These are phyloP conservation scores for Cyclotella distinguenda DNA, from an alignment of 108 stramenopile genomes.

Conservation along the genomic window DNA sequence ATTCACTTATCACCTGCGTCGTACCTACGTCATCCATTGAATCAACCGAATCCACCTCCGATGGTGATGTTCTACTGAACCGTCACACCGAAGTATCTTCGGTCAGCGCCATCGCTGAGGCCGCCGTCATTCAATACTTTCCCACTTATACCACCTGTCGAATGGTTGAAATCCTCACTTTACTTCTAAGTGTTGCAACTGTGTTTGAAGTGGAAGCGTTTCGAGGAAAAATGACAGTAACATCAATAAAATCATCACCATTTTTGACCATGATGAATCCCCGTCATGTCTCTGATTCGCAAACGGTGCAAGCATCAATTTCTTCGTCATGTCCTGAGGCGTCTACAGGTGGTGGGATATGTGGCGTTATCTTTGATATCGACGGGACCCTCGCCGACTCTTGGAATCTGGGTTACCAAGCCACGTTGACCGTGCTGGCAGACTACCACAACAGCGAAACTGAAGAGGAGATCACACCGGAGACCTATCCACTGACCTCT, in stretches of 20 bases:
- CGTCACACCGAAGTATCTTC: no score
- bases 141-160: no score
- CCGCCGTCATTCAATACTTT: neutral
- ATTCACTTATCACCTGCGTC: no score
- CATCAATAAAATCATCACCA: neutral
- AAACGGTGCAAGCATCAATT: neutral
- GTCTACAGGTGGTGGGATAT: conserved; percentile 5
- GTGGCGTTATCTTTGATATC: conserved; percentile 79
- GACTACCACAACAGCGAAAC: conserved; percentile 52
- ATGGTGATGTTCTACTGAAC: no score
- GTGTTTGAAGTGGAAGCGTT: neutral
- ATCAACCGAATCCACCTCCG: no score
- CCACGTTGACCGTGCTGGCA: conserved; percentile 66
- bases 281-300: neutral
- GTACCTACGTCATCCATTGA: no score
- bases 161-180: neutral
- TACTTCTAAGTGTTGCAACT: neutral
- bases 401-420: conserved; percentile 82
- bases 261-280: neutral
- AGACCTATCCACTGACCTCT: conserved; percentile 46
- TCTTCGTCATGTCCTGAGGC: conserved; percentile 11
- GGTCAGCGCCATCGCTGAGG: neutral
- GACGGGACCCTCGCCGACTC: conserved; percentile 87
- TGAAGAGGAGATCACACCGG: conserved; percentile 18
- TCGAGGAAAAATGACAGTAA: neutral